Evolutionary conservation across 306 rosid genomes (phyloP), one percentile per base, ranked within the genome.

Genomic region (Trifolium pratense): DNA sequence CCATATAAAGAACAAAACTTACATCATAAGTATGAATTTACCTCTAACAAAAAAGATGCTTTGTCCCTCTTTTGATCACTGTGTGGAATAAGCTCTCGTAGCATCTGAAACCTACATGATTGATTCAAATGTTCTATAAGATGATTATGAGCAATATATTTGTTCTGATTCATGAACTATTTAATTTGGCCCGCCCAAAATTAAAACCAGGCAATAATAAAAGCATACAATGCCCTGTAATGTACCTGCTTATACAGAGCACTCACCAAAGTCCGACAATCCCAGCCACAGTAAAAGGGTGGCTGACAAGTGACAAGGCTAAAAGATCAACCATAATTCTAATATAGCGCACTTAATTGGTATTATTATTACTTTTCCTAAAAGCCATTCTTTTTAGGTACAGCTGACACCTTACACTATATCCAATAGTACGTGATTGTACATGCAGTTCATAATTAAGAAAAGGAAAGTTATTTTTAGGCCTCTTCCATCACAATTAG

Each of bases 61-160:
- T 95, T 95, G 72, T 95, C 99, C 82, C 97, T 95, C 86, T 92
- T 95, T 82, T 95, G 99, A 81, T 92, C 99, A 76, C 93, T 86
- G 78, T 86, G 93, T 58, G 99, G 99, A 84, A 95, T 92, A 79
- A 95, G 87, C 71, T 88, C 96, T 72, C 97, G 83, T 82, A 95
- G 79, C 97, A 82, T 95, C 80, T 90, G 99, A 84, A 95, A 92
- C 80, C 99, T 95, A 87, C 83, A 80, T 42, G 46, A 58, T 32
- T 32, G 71, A 70, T 49, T 76, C 64, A 49, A 17, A 72, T 43
- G 46, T 69, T 43, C 68, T 17, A 67, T 78, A 52, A 58, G 70
- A 75, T 51, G 4, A 75, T 66, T 62, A 66, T 51, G 42, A 37
- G 36, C 45, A 76, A 69, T 36, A 75, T 42, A 32, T 31, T 55